Conservation (phyloP, 345 rosid genomes). For the Gynandropsis gynandra region DNA sequence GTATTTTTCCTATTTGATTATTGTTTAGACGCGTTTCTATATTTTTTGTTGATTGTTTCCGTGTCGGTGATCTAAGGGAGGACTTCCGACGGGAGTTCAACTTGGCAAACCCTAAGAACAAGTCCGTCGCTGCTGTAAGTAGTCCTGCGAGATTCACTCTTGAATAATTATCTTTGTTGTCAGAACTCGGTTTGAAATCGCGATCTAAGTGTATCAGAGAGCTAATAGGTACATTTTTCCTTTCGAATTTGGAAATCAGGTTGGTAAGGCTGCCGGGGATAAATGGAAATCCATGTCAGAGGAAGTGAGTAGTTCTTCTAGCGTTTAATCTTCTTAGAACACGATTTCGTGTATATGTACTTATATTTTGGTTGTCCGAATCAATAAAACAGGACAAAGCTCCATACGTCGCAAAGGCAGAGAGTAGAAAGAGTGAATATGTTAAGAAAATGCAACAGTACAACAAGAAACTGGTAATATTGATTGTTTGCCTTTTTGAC, state of each 20-base stretch:
- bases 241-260: constrained; percentile 34
- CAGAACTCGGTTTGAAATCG: constrained; percentile 15
- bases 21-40: neutral
- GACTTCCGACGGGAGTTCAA: constrained; percentile 65
- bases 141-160: neutral
- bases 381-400: constrained; percentile 51
- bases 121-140: constrained; percentile 71
- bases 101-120: constrained; percentile 63
- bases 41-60: neutral
- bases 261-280: constrained; percentile 71
- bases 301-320: constrained; percentile 35
- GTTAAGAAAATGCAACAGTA: constrained; percentile 46
- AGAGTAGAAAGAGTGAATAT: constrained; percentile 57
- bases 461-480: constrained; percentile 48
- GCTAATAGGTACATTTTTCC: neutral
- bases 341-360: neutral
- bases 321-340: neutral
- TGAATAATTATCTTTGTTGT: neutral
- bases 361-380: neutral
- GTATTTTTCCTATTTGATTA: neutral
- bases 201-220: neutral
- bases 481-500: neutral
- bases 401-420: constrained; percentile 46
- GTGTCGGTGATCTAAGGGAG: constrained; percentile 37
- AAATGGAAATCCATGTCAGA: constrained; percentile 64